Conservation (phyloP, 2,329 filamentous ascomycete genomes). For the Venturia asperata region DNA sequence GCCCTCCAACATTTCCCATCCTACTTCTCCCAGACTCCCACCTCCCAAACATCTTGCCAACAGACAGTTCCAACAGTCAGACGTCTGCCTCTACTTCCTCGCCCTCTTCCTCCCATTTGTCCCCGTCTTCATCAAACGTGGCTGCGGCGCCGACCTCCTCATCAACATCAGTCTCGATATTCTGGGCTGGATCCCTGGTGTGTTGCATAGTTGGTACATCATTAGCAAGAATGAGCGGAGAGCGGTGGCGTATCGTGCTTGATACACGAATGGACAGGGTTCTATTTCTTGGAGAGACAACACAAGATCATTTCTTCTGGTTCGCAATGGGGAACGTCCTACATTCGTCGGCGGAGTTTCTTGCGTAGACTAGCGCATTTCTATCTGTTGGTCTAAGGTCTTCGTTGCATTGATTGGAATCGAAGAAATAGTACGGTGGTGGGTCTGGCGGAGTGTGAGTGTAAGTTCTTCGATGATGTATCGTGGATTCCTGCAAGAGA, state of each 20-base stretch:
- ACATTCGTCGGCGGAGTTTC: too few relatives aligned
- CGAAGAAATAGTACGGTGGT: too few relatives aligned
- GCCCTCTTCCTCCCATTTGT: constrained; percentile 34
- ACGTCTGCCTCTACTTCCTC: constrained; percentile 29
- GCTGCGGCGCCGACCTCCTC: constrained; percentile 34
- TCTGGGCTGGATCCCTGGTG: constrained; percentile 31
- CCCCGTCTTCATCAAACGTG: constrained; percentile 35
- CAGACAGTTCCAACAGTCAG: constrained; percentile 22
- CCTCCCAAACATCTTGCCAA: background rate
- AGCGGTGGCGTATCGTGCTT: background rate
- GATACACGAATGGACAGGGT: background rate
- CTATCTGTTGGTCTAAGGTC: too few relatives aligned
- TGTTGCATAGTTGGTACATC: constrained; percentile 24
- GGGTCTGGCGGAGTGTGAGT: too few relatives aligned
- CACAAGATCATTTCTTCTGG: too few relatives aligned
- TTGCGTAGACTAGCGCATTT: too few relatives aligned
- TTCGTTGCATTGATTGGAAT: too few relatives aligned
- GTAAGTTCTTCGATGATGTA: too few relatives aligned
- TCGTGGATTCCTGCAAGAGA: too few relatives aligned
- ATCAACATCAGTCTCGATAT: constrained; percentile 36
- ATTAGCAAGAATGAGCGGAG: constrained; percentile 17
- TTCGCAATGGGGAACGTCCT: too few relatives aligned
- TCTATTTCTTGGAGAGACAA: too few relatives aligned
- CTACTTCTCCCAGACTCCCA: background rate
- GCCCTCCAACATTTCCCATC: background rate